Evolutionary conservation across 2,329 filamentous ascomycete genomes (phyloP), one percentile per base, ranked within the genome.

Genomic region (Fusarium succisae): DNA sequence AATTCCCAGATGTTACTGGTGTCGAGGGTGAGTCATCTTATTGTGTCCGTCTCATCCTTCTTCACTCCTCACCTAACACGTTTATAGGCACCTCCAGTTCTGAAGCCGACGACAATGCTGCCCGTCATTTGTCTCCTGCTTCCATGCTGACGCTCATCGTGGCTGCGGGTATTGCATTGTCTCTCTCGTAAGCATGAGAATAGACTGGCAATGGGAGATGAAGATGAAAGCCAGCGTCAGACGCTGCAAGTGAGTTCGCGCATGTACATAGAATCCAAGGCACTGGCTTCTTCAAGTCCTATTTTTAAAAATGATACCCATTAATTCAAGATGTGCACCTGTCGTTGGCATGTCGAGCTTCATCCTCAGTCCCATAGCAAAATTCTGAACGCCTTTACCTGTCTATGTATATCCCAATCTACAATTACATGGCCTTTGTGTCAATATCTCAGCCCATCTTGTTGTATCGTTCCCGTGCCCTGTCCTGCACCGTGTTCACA

Each of bases 401-500:
- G 22, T 30, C 45, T 48, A 45, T 69, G 20, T 58, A 69, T 68
- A 54, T 24, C 62, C 37, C 44, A 35, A 41, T 13, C 38, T 39
- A 15, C 11, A 55, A 43, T 44, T 39, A 39, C 48, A 59, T 18
- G 22, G 18, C 20, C 30, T 41, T 20, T 61, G 24, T 32, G 7
- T 50, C 13, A 15, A 20, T 24, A 24, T n/a, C 32, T 63, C 74
- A 79, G 20, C 74, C 74, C 83, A 92, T 83, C 80, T 83, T 86
- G 77, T 90, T 89, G 77, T 90, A 93, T 72, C 92, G 85, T 80
- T 92, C 90, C 76, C 91, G 87, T 4, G 91, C 91, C 80, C 88
- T 89, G 61, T 92, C 91, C 79, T 90, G 90, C 30, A 89, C 90
- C 77, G 89, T 88, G 69, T 87, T 88, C 61, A 93, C 84, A 78